Percentiles rank a stretch among this genome's conserved stretches.
Evolutionary conservation across 805 yeast species (phyloP).

Genomic region (Kluyveromyces aestuarii): DNA sequence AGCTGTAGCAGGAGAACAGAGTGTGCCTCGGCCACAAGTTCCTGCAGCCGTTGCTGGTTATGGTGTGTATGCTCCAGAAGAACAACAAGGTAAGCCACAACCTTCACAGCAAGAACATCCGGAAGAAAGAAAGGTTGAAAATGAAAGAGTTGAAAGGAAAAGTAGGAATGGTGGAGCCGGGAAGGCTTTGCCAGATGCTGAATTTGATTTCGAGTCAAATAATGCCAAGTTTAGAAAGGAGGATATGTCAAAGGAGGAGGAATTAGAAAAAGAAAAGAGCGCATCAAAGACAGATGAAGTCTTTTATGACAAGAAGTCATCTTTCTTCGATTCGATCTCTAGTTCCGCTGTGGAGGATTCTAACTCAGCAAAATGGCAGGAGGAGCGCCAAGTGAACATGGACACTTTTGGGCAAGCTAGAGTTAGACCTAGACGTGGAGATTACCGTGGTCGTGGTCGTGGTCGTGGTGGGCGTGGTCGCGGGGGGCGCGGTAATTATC

Average conservation of each 20-base stretch:
- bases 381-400: constrained; percentile 61
- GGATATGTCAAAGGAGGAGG: constrained; percentile 29
- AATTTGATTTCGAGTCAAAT: constrained; percentile 66
- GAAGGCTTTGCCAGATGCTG: constrained; percentile 35
- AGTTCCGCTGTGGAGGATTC: constrained; percentile 45
- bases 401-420: constrained; percentile 80
- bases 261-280: constrained; percentile 11
- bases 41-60: constrained; percentile 30
- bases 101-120: neutral
- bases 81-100: constrained; percentile 2
- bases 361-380: constrained; percentile 51
- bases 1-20: constrained; percentile 10
- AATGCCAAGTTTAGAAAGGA: constrained; percentile 64
- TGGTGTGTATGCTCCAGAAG: constrained; percentile 26
- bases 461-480: constrained; percentile 30
- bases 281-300: constrained; percentile 5
- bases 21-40: constrained; percentile 14
- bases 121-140: neutral
- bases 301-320: constrained; percentile 68
- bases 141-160: neutral
- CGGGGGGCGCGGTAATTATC: constrained; percentile 26
- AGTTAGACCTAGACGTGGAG: constrained; percentile 35
- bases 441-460: constrained; percentile 41
- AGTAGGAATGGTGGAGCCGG: neutral
- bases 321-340: constrained; percentile 84